A percentile compares a stretch with the other conserved stretches of the same genome.
Evolutionary conservation across 192 early-diverging fungal species (phyloP).

Genomic region (Gamsiella multidivaricata): DNA sequence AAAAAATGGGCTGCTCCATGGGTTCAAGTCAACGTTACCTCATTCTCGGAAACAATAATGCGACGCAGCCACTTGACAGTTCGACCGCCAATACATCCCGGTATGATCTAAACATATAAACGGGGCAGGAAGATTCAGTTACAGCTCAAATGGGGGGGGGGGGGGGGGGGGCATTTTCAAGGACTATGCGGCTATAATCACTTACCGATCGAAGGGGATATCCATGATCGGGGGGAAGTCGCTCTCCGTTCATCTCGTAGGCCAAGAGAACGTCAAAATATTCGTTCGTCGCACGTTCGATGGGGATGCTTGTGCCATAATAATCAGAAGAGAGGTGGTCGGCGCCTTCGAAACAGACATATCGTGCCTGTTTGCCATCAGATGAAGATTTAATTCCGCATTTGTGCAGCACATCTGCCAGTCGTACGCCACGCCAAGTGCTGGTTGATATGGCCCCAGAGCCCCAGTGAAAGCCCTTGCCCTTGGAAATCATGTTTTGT

Average conservation of each 20-base stretch:
- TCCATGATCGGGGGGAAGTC: conserved; percentile 85
- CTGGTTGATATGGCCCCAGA: conserved; percentile 64
- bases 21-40: too few relatives aligned
- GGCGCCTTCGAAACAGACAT: conserved; percentile 67
- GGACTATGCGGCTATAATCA: too few relatives aligned
- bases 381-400: conserved; percentile 41
- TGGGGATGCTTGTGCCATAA: conserved; percentile 81
- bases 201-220: conserved; percentile 86
- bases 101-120: too few relatives aligned
- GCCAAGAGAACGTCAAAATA: conserved; percentile 80
- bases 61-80: conserved; percentile 94
- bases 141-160: too few relatives aligned
- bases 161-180: too few relatives aligned
- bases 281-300: conserved; percentile 74
- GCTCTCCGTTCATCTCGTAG: conserved; percentile 81
- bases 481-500: conserved; percentile 71
- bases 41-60: too few relatives aligned
- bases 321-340: conserved; percentile 71
- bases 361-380: conserved; percentile 34
- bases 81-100: conserved; percentile 90
- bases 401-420: conserved; percentile 60
- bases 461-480: conserved; percentile 76
- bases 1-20: too few relatives aligned
- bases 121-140: too few relatives aligned
- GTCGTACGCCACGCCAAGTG: conserved; percentile 70